A percentile compares a stretch with the other conserved stretches of the same genome.
phyloP scores from a whole-genome alignment of 1,139 yeast genomes.

The Nakaseomyces bracarensis region DNA sequence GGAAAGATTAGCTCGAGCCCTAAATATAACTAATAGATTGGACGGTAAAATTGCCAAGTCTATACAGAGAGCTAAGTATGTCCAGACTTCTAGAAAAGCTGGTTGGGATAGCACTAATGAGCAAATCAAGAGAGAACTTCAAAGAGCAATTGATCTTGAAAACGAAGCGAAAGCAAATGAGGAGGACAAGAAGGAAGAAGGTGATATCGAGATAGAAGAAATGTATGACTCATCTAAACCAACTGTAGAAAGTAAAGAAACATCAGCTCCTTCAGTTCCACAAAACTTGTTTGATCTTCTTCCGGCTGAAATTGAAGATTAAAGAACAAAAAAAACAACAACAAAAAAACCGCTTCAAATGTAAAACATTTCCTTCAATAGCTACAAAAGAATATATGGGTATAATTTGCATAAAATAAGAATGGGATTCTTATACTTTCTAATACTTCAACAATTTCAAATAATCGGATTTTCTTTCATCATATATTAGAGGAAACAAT shows the following conservation, averaged over 20 bases:
- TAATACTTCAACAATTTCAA: no score
- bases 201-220: conserved; percentile 20
- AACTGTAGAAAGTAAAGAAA: conserved; percentile 9
- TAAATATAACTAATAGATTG: conserved; percentile 48
- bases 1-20: conserved; percentile 41
- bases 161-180: conserved; percentile 30
- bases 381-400: no score
- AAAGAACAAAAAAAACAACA: conserved; percentile 7
- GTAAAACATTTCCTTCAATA: no score
- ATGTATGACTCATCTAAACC: conserved; percentile 11
- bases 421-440: no score
- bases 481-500: no score
- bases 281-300: conserved; percentile 41
- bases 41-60: conserved; percentile 57
- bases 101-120: conserved; percentile 67
- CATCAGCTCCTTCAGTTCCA: conserved; percentile 14
- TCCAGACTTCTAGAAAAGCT: conserved; percentile 54
- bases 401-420: no score
- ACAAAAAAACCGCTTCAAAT: background rate
- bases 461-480: no score
- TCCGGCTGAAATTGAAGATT: conserved; percentile 43
- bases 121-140: conserved; percentile 32
- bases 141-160: conserved; percentile 8
- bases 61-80: conserved; percentile 52
- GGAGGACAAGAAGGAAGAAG: conserved; percentile 23